phyloP scores from a whole-genome alignment of 306 rosid species.

The Cucurbita maxima region DNA sequence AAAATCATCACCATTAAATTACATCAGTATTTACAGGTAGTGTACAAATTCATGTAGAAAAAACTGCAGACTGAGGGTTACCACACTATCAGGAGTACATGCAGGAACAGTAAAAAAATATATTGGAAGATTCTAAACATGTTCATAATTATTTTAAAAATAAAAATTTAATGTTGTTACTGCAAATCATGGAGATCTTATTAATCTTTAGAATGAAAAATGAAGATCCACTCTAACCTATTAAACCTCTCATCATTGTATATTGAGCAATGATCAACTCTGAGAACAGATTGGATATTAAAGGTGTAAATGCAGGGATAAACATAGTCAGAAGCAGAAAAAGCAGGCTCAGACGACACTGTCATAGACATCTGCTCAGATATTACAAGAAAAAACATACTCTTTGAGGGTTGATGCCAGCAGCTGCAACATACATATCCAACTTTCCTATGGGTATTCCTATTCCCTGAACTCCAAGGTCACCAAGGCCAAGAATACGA shows the following conservation, averaged over 20 bases:
- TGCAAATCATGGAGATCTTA: not conserved
- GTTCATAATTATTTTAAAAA: not conserved
- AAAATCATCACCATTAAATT: not conserved
- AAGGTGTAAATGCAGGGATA: not conserved
- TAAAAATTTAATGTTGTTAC: not conserved
- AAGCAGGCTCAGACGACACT: not conserved
- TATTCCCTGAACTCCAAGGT: slow-evolving; percentile 98
- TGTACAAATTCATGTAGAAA: not conserved
- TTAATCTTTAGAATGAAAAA: not conserved
- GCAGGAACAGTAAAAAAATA: not conserved
- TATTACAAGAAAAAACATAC: slow-evolving; percentile 31
- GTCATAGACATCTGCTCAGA: not conserved
- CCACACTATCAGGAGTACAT: not conserved
- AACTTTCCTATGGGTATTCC: slow-evolving; percentile 97
- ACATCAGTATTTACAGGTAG: not conserved
- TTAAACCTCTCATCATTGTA: not conserved
- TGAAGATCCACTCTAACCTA: not conserved
- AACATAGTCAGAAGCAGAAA: not conserved
- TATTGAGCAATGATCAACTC: not conserved
- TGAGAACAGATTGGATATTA: not conserved
- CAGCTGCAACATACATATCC: slow-evolving; percentile 98
- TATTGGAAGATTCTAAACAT: not conserved
- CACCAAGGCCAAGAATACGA: slow-evolving; percentile 98
- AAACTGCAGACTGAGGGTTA: not conserved
- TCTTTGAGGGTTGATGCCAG: slow-evolving; percentile 88